Evolutionary conservation across 2,329 filamentous ascomycete genomes (phyloP).

Genomic region (Cryphonectria radicalis): DNA sequence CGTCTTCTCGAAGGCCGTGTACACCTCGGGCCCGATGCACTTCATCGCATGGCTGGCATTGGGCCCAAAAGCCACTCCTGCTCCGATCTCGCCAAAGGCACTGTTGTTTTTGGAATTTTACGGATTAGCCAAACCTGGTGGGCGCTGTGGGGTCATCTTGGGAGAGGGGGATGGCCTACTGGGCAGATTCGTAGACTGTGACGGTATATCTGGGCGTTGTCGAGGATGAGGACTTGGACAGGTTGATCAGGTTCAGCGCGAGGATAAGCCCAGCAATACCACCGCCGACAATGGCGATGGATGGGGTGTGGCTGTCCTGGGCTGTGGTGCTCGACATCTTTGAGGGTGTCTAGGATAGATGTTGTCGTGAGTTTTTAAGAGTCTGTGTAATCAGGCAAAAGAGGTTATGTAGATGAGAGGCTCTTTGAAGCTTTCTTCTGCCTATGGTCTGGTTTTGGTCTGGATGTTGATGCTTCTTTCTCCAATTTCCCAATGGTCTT

Average conservation of each 20-base stretch:
- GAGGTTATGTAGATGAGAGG: background rate
- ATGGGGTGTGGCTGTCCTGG: slow-evolving; percentile 6
- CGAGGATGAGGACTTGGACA: slow-evolving; percentile 33
- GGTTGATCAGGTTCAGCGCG: slow-evolving; percentile 41
- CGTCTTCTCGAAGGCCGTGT: slow-evolving; percentile 36
- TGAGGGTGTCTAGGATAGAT: background rate
- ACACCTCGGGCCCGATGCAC: slow-evolving; percentile 34
- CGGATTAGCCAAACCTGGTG: background rate
- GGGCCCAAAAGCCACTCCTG: slow-evolving; percentile 60
- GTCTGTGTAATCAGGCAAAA: background rate
- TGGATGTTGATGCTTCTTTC: background rate
- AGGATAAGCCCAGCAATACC: slow-evolving; percentile 62
- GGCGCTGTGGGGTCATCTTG: background rate
- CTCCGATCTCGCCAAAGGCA: slow-evolving; percentile 61
- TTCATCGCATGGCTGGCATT: slow-evolving; percentile 43
- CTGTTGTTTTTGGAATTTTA: background rate
- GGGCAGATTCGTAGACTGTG: slow-evolving; percentile 59
- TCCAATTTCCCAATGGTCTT: background rate
- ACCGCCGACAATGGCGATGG: slow-evolving; percentile 61
- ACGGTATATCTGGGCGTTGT: slow-evolving; percentile 23
- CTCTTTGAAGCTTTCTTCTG: background rate
- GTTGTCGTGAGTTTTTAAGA: background rate
- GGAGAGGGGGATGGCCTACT: slow-evolving; percentile 19
- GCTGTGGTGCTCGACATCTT: background rate
- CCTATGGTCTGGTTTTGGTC: background rate